Percentiles rank a stretch among this genome's conserved stretches.
These are phyloP conservation scores for Hypoxylon sp. DNA, from an alignment of 2,329 filamentous ascomycete genomes.

Conservation along the genomic window DNA sequence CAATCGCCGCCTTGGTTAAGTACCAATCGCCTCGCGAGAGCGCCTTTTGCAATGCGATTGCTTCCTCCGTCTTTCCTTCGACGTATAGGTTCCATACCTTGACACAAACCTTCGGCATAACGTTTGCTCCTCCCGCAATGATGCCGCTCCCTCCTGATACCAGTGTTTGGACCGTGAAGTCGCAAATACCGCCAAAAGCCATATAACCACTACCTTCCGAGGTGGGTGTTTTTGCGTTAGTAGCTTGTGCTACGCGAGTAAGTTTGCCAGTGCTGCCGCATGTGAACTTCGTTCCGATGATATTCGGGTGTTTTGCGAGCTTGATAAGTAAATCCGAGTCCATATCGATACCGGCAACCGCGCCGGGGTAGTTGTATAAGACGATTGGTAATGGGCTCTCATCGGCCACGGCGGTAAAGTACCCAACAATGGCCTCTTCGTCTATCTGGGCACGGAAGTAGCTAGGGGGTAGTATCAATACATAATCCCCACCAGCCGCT, in stretches of 20 bases:
- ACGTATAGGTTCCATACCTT: slow-evolving; percentile 83
- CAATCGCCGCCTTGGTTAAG: slow-evolving; percentile 84
- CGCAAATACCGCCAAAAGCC: slow-evolving; percentile 89
- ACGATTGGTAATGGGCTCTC: slow-evolving; percentile 82
- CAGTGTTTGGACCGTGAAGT: slow-evolving; percentile 88
- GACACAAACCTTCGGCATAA: slow-evolving; percentile 86
- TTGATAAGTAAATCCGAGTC: slow-evolving; percentile 88
- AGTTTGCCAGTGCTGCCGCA: slow-evolving; percentile 93
- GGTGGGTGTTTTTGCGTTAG: slow-evolving; percentile 77
- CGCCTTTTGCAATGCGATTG: slow-evolving; percentile 81
- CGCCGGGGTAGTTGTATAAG: slow-evolving; percentile 92
- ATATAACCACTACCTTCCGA: slow-evolving; percentile 78
- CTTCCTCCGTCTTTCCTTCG: slow-evolving; percentile 81
- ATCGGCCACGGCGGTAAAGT: slow-evolving; percentile 83
- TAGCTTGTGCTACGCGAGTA: slow-evolving; percentile 82
- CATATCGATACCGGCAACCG: slow-evolving; percentile 89
- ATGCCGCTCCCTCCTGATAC: slow-evolving; percentile 85
- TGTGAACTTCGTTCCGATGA: slow-evolving; percentile 91
- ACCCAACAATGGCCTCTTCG: slow-evolving; percentile 79
- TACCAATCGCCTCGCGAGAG: slow-evolving; percentile 86
- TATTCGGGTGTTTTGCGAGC: slow-evolving; percentile 84
- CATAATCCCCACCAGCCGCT: slow-evolving; percentile 82
- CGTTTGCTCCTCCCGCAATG: slow-evolving; percentile 88
- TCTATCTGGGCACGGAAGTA: slow-evolving; percentile 87
- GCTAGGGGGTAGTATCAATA: slow-evolving; percentile 82